phyloP scores from a whole-genome alignment of 768 basidiomycete genomes.

The Termitomyces sp. region DNA sequence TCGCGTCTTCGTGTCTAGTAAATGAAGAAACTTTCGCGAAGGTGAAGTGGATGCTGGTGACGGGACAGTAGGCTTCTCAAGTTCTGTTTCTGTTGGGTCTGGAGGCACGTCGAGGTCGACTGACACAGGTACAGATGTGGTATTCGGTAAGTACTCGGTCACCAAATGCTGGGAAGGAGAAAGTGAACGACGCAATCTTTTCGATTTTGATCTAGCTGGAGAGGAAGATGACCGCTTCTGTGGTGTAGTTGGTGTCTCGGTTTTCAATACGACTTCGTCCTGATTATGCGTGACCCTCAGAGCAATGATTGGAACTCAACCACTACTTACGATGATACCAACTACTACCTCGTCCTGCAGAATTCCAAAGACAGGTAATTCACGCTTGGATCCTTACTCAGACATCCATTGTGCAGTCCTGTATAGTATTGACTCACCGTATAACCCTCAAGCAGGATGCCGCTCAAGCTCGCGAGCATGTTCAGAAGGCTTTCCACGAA shows the following conservation, averaged over 20 bases:
- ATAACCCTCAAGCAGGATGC: slow-evolving; percentile 42
- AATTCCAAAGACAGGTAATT: slow-evolving; percentile 81
- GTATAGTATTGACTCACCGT: slow-evolving; percentile 37
- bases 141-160: slow-evolving; percentile 7
- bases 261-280: slow-evolving; percentile 49
- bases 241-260: slow-evolving; percentile 7
- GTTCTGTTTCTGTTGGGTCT: not conserved
- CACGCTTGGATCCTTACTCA: slow-evolving; percentile 45
- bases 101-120: not conserved
- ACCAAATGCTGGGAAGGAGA: slow-evolving; percentile 12
- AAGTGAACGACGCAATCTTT: slow-evolving; percentile 17
- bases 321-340: slow-evolving; percentile 65
- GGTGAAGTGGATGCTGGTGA: slow-evolving; percentile 7
- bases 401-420: not conserved
- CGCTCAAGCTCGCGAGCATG: slow-evolving; percentile 63
- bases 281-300: slow-evolving; percentile 16
- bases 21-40: slow-evolving; percentile 27
- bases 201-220: slow-evolving; percentile 10
- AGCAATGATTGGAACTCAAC: not conserved
- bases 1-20: slow-evolving; percentile 75
- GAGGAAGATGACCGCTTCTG: slow-evolving; percentile 6
- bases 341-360: slow-evolving; percentile 60
- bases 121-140: not conserved
- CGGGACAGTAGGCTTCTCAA: not conserved
- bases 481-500: slow-evolving; percentile 57